These are phyloP conservation scores for Aspergillus conjunctus DNA, from an alignment of 495 filamentous ascomycete genomes.

Conservation along the genomic window DNA sequence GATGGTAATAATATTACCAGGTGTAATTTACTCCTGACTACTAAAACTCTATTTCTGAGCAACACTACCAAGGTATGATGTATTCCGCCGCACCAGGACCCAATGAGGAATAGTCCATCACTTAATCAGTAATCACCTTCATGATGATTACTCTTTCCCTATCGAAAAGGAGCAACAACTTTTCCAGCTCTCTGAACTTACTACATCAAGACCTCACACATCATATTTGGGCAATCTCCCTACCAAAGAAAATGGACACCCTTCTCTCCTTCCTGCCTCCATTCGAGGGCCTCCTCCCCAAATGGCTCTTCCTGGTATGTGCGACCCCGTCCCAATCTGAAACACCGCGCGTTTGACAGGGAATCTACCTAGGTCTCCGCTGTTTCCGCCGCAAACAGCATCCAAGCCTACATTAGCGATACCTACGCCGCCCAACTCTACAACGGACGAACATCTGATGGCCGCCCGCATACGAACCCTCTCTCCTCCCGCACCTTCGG, in stretches of 20 bases:
- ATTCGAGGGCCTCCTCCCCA: slow-evolving; percentile 61
- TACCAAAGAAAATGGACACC: slow-evolving; percentile 30
- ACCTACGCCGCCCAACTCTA: slow-evolving; percentile 79
- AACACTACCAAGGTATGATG: too few relatives aligned
- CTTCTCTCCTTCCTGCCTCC: slow-evolving; percentile 51
- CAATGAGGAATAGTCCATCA: too few relatives aligned
- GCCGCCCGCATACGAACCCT: slow-evolving; percentile 50
- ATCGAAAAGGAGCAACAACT: background rate
- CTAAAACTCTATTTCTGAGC: too few relatives aligned
- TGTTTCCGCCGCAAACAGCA: slow-evolving; percentile 74
- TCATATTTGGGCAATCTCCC: too few relatives aligned
- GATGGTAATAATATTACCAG: too few relatives aligned
- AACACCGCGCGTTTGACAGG: background rate
- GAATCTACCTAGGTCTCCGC: slow-evolving; percentile 63
- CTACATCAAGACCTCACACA: too few relatives aligned
- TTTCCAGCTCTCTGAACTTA: too few relatives aligned
- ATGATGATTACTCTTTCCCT: background rate
- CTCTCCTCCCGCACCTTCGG: slow-evolving; percentile 85
- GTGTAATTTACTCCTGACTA: too few relatives aligned
- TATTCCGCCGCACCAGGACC: too few relatives aligned
- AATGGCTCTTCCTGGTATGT: slow-evolving; percentile 66
- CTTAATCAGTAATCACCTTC: slow-evolving; percentile 1
- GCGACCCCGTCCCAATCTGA: slow-evolving; percentile 11
- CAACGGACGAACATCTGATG: slow-evolving; percentile 49
- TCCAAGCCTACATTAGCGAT: slow-evolving; percentile 77